Evolutionary conservation across 306 rosid genomes (phyloP).

Genomic region (Trichosanthes cucumerina): DNA sequence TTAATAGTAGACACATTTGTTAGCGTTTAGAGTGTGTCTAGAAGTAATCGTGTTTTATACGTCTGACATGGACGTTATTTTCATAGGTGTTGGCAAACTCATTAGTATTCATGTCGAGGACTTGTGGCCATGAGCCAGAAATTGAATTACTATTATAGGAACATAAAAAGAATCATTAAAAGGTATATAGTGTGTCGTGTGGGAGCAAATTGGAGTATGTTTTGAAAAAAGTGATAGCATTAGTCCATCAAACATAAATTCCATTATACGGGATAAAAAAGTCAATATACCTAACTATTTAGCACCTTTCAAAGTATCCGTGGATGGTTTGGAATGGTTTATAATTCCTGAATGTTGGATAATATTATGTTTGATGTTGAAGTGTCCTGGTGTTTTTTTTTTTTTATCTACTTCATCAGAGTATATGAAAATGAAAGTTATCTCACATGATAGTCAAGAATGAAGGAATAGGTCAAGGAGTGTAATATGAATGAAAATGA

Average conservation of each 20-base stretch:
- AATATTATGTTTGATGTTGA: background rate
- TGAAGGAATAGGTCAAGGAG: background rate
- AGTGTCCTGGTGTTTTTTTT: background rate
- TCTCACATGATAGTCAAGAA: background rate
- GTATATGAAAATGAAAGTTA: background rate
- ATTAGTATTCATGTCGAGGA: background rate
- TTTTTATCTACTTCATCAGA: background rate
- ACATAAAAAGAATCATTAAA: background rate
- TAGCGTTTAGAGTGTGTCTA: too few relatives aligned
- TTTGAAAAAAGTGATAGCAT: background rate
- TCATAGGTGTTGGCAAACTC: background rate
- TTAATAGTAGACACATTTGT: too few relatives aligned
- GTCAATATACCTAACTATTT: background rate
- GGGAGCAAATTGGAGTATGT: background rate
- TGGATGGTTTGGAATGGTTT: background rate
- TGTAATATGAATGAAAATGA: background rate
- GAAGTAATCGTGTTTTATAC: too few relatives aligned
- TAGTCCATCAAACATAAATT: background rate
- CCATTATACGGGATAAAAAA: background rate
- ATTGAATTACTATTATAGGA: background rate
- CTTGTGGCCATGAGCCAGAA: background rate
- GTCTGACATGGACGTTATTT: too few relatives aligned
- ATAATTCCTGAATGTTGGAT: background rate
- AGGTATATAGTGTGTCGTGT: background rate
- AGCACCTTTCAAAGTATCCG: background rate